Evolutionary conservation across 2,329 filamentous ascomycete genomes (phyloP), one percentile per base, ranked within the genome.

Genomic region (Conoideocrella luteorostrata): DNA sequence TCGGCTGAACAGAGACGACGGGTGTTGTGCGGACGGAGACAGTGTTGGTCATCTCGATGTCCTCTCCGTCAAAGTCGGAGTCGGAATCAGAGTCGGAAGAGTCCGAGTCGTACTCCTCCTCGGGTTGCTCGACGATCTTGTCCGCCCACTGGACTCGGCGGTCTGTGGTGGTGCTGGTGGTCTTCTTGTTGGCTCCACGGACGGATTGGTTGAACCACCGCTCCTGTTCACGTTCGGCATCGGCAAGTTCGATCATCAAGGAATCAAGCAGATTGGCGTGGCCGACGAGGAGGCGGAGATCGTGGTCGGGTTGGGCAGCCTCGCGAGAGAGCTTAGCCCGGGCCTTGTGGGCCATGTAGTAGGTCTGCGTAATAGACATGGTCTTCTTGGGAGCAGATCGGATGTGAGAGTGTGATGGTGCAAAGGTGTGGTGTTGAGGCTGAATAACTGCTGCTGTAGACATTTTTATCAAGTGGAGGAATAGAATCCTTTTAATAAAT

Each of bases 351-450:
- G 93, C 93, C 59, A 97, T 85, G 74, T 88, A 95, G 84, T 97
- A 98, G 50, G 91, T 97, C 71, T 96, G 89, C 22, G 91, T 94
- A 72, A 97, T 85, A 65, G 86, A 94, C 93, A 97, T 97, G 71
- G 85, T 90, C 69, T 89, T 86, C 72, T 85, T 76, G 52, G 70
- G 66, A 40, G 70, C 54, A 46, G 53, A 43, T 38, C 59, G 58
- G 49, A 55, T 54, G 43, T 61, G 57, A 50, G 59, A 53, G 46
- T 50, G 44, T 33, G 46, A 30, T 39, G 54, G 43, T 20, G 32
- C 13, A 10, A 37, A 23, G 45, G 52, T 52, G 47, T 47, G 52
- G 48, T 45, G 54, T 41, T 48, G 56, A 42, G 43, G 55, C 54
- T 54, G 48, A 33, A 49, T 47, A 38, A 52, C 46, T 51, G 54